Evolutionary conservation across 169 alveolate genomes (phyloP).

Genomic region (Cryptosporidium sp.): DNA sequence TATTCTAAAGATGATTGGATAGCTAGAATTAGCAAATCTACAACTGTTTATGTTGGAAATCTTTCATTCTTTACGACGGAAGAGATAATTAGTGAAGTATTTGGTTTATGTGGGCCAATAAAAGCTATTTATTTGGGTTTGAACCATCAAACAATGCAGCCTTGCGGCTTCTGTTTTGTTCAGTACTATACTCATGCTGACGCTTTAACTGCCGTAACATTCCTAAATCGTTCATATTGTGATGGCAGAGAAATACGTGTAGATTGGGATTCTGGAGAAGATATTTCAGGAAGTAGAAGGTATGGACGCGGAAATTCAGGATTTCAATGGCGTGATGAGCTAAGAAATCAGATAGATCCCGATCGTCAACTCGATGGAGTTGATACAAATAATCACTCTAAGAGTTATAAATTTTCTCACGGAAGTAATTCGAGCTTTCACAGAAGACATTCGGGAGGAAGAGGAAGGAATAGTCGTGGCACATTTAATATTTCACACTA

Average conservation of each 20-base stretch:
- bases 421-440: neutral
- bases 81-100: constrained; percentile 87
- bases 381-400: neutral
- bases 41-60: constrained; percentile 93
- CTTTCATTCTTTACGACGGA: constrained; percentile 90
- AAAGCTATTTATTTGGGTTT: constrained; percentile 92
- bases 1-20: constrained; percentile 82
- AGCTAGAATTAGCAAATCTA: constrained; percentile 84
- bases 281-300: constrained; percentile 78
- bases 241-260: constrained; percentile 83
- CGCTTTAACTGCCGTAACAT: constrained; percentile 82
- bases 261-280: constrained; percentile 82
- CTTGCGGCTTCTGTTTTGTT: constrained; percentile 94
- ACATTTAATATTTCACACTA: neutral
- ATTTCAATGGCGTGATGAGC: constrained; percentile 76
- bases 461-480: constrained; percentile 31
- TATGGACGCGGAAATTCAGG: constrained; percentile 80
- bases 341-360: constrained; percentile 46
- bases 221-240: constrained; percentile 77
- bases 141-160: constrained; percentile 85
- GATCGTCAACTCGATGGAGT: constrained; percentile 16
- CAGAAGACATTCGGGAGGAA: constrained; percentile 11
- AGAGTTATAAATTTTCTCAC: constrained; percentile 11
- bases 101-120: constrained; percentile 88
- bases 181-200: constrained; percentile 86